Evolutionary conservation across 2,329 filamentous ascomycete species (phyloP).

Genomic region (Fusarium denticulatum): DNA sequence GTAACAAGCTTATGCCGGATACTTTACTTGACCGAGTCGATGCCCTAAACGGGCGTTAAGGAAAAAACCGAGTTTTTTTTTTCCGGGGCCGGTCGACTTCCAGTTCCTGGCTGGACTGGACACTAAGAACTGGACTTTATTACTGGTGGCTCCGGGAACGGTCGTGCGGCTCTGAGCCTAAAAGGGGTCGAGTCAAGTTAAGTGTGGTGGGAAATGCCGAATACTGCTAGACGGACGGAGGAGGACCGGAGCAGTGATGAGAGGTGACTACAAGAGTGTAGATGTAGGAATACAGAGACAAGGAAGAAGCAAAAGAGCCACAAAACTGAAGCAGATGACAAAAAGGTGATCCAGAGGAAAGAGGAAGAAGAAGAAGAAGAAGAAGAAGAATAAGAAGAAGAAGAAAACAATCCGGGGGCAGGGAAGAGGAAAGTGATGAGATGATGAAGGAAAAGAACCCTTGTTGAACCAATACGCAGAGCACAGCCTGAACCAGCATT

Average conservation of each 20-base stretch:
- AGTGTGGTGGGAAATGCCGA: neutral
- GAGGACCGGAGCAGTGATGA: slow-evolving; percentile 1
- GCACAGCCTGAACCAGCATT: slow-evolving; percentile 6
- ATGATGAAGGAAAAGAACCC: slow-evolving; percentile 37
- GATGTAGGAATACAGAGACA: neutral
- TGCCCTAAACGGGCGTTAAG: slow-evolving; percentile 49
- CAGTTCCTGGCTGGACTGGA: neutral
- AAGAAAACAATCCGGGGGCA: slow-evolving; percentile 15
- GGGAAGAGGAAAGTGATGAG: slow-evolving; percentile 17
- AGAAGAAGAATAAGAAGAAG: neutral
- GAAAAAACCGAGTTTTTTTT: slow-evolving; percentile 43
- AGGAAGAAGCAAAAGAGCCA: slow-evolving; percentile 14
- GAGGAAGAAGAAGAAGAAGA: neutral
- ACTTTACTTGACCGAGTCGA: slow-evolving; percentile 45
- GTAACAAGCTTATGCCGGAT: slow-evolving; percentile 55
- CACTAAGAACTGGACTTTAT: neutral
- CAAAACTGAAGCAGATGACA: slow-evolving; percentile 9
- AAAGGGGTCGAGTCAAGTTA: slow-evolving; percentile 23
- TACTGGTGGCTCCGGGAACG: slow-evolving; percentile 32
- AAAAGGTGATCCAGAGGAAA: neutral
- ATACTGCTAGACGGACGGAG: neutral
- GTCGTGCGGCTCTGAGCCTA: slow-evolving; percentile 34
- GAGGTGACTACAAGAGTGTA: neutral
- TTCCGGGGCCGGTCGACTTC: slow-evolving; percentile 38
- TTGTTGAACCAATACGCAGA: slow-evolving; percentile 26